phyloP scores from a whole-genome alignment of 106 monocot species.

The Dendrobium officinale region DNA sequence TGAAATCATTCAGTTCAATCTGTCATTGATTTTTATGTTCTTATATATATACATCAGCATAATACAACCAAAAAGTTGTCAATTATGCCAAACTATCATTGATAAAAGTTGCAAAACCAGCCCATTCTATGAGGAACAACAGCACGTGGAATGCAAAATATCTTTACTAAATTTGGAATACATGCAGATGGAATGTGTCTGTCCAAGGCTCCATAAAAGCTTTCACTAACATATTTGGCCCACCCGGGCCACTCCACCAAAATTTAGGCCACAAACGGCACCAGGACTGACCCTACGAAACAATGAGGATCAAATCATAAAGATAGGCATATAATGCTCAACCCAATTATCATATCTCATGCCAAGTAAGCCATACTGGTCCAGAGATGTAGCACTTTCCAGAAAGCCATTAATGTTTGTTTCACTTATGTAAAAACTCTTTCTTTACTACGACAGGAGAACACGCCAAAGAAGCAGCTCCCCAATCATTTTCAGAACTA shows the following conservation, averaged over 20 bases:
- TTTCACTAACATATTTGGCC: background rate
- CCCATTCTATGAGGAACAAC: background rate
- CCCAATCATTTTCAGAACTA: background rate
- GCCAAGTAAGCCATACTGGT: background rate
- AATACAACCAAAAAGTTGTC: background rate
- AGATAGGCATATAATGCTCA: slow-evolving; percentile 1
- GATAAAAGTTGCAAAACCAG: background rate
- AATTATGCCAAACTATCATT: background rate
- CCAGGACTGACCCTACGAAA: background rate
- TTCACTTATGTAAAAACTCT: background rate
- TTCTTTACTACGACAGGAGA: background rate
- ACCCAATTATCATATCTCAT: background rate
- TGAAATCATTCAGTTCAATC: too few relatives aligned
- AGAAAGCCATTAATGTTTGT: background rate
- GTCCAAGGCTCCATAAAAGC: background rate
- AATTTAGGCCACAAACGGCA: background rate
- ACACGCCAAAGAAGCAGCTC: background rate
- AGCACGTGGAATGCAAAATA: background rate
- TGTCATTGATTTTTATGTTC: too few relatives aligned
- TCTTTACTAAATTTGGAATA: background rate
- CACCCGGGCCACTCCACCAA: background rate
- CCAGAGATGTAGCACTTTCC: background rate
- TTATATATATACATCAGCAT: too few relatives aligned
- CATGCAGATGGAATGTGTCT: background rate
- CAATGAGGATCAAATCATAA: background rate